Evolutionary conservation across 345 rosid species (phyloP), one percentile per base, ranked within the genome.

Genomic region (Moricandia moricandioides): DNA sequence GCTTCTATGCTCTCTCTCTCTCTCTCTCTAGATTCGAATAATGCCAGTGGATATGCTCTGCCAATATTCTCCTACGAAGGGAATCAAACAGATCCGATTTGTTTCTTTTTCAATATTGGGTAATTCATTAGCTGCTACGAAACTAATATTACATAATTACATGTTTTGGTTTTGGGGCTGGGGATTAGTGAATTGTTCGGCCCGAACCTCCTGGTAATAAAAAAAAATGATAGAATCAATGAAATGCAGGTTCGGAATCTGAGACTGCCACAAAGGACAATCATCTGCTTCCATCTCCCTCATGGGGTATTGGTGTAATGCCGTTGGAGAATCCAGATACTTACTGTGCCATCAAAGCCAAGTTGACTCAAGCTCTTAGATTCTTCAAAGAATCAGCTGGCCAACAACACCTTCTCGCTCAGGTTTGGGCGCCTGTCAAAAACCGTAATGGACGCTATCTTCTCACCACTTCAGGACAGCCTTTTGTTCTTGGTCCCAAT

Each of bases 371-470:
- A 75, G 98, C 97, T 10, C 85, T 94, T 5, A 76, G 95, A 11
- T 85, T 83, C 79, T 87, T 91, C 70, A 94, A 88, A 72, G 97
- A 91, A 63, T 88, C 95, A 17, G 87, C 91, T 3, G 96, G 85
- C 6, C 97, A 94, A 47, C 98, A 94, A 59, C 96, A 89, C 29
- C 78, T 94, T 77, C 88, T 94, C 7, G 97, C 93, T 31, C 97
- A 91, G 79, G 89, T 94, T 63, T 94, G 98, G 98, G 96, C 91
- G 13, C 98, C 98, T 51, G 86, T 91, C 0, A 86, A 82, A 73
- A 78, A 72, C 54, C 86, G 84, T 66, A 47, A 47, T 18, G 86
- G 88, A 62, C 84, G 84, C 7, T 84, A 73, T 58, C 86, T 89
- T 26, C 86, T 91, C 18, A 87, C 95, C 62, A 94, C 98, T 84